Conservation (phyloP, 768 basidiomycete species). For the Tulasnella sp. region DNA sequence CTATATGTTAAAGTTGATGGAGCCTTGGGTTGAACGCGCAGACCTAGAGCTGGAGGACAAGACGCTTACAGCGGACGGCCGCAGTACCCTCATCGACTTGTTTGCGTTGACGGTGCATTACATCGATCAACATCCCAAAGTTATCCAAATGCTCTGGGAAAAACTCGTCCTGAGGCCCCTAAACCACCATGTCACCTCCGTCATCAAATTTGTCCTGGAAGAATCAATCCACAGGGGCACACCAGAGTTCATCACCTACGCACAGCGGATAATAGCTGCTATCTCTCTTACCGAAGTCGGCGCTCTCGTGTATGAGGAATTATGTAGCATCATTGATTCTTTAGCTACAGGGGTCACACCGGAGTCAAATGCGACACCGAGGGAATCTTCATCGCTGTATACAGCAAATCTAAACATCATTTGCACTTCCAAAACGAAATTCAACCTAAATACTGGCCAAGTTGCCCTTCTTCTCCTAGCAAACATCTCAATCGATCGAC, state of each 20-base stretch:
- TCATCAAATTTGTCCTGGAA: constrained; percentile 72
- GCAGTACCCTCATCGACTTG: constrained; percentile 60
- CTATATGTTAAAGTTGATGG: constrained; percentile 60
- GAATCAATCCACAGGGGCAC: constrained; percentile 78
- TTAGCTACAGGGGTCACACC: constrained; percentile 27
- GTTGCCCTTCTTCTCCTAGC: constrained; percentile 77
- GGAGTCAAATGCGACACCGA: no score
- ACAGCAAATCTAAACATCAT: constrained; percentile 57
- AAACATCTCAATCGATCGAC: constrained; percentile 60
- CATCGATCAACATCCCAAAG: constrained; percentile 59
- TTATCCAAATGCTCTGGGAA: constrained; percentile 66
- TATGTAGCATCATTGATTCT: constrained; percentile 61
- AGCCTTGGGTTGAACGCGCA: constrained; percentile 72
- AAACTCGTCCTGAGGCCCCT: constrained; percentile 60
- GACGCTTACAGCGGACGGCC: constrained; percentile 43
- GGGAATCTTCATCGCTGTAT: constrained; percentile 1
- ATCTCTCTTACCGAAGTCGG: constrained; percentile 67
- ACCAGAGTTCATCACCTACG: constrained; percentile 61
- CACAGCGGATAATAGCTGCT: constrained; percentile 69
- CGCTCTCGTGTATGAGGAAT: constrained; percentile 59
- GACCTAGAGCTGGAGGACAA: constrained; percentile 50
- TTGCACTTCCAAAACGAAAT: constrained; percentile 53
- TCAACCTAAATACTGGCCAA: constrained; percentile 68
- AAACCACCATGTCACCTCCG: constrained; percentile 61
- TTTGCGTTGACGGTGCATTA: constrained; percentile 72